Evolutionary conservation across 768 basidiomycete genomes (phyloP), one percentile per base, ranked within the genome.

Genomic region (Agrocybe pediades): DNA sequence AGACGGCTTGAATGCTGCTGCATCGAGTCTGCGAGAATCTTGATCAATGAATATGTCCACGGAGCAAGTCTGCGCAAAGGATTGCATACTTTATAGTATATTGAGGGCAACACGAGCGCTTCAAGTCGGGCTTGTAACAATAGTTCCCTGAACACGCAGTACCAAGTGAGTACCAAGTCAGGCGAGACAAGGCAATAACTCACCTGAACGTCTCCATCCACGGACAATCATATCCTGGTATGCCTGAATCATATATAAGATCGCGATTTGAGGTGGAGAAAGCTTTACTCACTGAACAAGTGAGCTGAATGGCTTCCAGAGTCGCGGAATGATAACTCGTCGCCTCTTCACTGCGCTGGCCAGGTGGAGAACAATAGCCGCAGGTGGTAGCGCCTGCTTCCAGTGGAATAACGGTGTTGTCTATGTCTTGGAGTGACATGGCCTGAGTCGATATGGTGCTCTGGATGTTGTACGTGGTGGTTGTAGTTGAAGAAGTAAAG

Each of bases 91-190:
- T 91, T 68, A 98, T 98, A 2, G 96, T 93, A 66, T 97, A 96
- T 60, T 94, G 90, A 0, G 95, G 92, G 66, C 96, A 98, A 66
- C 96, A 98, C 9, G 93, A 88, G 5, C 71, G 67, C 57, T 75
- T 80, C 69, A 95, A 74, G 68, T 95, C 86, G 3, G 95, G 95
- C 57, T 91, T 92, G 69, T 98, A 98, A 62, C 92, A 86, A 71
- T 86, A 95, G 24, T 73, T 76, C 3, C 81, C 81, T 81, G 24
- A 5, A 36, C 3, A 13, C 11, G 33, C n/a, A n/a, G 6, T 7
- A 27, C n/a, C 45, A 9, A 40, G 36, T 46, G 27, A 49, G 16
- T 33, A 23, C 15, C 29, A 29, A 11, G 50, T 13, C 30, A 19
- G n/a, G 36, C 1, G 17, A 27, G n/a, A 15, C 15, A 2, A 3